Evolutionary conservation across 2,329 filamentous ascomycete species (phyloP), one percentile per base, ranked within the genome.

Genomic region (Diaporthe longicolla): DNA sequence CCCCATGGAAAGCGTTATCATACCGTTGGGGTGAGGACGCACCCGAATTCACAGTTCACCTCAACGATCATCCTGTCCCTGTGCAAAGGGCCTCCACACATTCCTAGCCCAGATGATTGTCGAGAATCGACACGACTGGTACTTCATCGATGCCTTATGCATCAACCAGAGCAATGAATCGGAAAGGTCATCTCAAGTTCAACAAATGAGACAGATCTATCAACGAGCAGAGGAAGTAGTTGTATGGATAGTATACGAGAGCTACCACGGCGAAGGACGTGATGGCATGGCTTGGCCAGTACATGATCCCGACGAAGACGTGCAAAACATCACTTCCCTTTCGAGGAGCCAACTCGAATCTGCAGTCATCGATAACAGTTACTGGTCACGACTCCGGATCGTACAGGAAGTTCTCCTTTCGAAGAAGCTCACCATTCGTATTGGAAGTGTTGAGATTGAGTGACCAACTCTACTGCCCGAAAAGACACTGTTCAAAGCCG

Each of bases 401-500:
- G 0, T n/a, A 8, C 45, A 50, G 13, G 45, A 50, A 50, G 7
- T 50, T n/a, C 45, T 50, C 21, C 45, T 50, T 50, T 21, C 45
- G 19, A 50, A n/a, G 21, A n/a, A 2, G 21, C 45, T 50, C 1
- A 50, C 21, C 8, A 9, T 50, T 19, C 45, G 45, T 19, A n/a
- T 50, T 10, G 45, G 45, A 10, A n/a, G 21, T 6, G 5, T 2
- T 10, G 19, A n/a, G 21, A 1, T n/a, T 8, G 45, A 50, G 7
- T n/a, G 5, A 8, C n/a, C 10, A 50, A 11, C n/a, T n/a, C 9
- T 10, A n/a, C 2, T 50, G n/a, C 1, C 45, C 6, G 19, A 48
- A 48, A 1, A 48, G 2, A n/a, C 19, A n/a, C 1, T n/a, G 1
- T 21, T 10, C 6, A 21, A n/a, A 1, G 1, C 6, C 45, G 9